Base-by-base conservation (phyloP, 345 rosid species). In the Murraya paniculata region DNA sequence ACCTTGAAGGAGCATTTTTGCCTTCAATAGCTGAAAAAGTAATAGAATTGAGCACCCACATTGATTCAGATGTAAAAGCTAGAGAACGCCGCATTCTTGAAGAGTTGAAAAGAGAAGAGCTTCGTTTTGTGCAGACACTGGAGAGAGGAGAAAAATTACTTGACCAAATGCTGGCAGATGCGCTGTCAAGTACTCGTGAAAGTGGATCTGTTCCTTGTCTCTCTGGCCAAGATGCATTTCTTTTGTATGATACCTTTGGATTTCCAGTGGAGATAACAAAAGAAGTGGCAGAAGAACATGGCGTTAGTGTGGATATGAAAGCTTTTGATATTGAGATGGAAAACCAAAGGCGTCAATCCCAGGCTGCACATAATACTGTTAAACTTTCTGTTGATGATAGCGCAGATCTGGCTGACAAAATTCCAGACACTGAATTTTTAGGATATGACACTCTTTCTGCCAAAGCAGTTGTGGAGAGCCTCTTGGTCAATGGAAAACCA, bases 71-170 rank as follows among this genome's bases (percentile, higher is more conserved):
- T 68, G 92, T 91, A 57, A 91, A 91, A 82, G 78, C 66, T 78
- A 89, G 85, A 73, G 85, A 89, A 56, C 57, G 88, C 9, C 90
- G 88, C 64, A 89, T 93, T 81, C 84, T 90, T 22, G 97, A 90
- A 82, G 98, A 93, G 89, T 71, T 92, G 72, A 92, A 77, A 86
- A 89, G 91, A 84, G 98, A 95, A 87, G 99, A 95, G 62, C 89
- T 88, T 62, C 89, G 92, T 25, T 95, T 95, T 86, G 93, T 92
- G 79, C 97, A 90, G 85, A 93, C 99, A 76, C 75, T 93, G 76
- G 98, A 87, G 86, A 89, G 96, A 86, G 99, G 99, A 80, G 98
- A 95, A 81, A 91, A 90, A 81, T 81, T 93, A 73, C 97, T 92
- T 36, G 94, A 90, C 16, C 87, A 90, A 77, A 93, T 89, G 93